These are phyloP conservation scores for Penicillium cinerascens DNA, from an alignment of 495 filamentous ascomycete genomes.

Conservation along the genomic window DNA sequence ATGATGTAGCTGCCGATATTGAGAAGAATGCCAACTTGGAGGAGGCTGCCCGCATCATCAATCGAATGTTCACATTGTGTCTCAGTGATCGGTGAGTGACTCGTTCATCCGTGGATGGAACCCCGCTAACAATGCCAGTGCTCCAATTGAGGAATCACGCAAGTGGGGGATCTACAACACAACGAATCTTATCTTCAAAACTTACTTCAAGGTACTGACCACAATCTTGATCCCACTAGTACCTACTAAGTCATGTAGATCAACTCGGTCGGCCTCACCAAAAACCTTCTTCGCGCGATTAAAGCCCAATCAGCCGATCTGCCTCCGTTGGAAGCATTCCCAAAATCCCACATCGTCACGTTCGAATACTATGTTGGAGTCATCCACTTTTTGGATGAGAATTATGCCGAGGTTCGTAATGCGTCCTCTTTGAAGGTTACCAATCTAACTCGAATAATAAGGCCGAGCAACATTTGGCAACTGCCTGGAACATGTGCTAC, in stretches of 20 bases:
- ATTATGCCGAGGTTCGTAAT: slow-evolving; percentile 65
- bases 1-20: slow-evolving; percentile 68
- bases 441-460: slow-evolving; percentile 22
- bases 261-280: slow-evolving; percentile 81
- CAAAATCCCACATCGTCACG: slow-evolving; percentile 87
- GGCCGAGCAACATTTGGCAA: slow-evolving; percentile 76
- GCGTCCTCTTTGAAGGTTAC: not conserved
- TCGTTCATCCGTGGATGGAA: not conserved
- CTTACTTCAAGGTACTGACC: slow-evolving; percentile 74
- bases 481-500: slow-evolving; percentile 76
- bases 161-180: slow-evolving; percentile 97
- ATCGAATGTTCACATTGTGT: slow-evolving; percentile 83
- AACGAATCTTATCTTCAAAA: slow-evolving; percentile 92
- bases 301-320: slow-evolving; percentile 72
- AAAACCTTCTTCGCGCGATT: slow-evolving; percentile 81
- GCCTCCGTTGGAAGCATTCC: slow-evolving; percentile 69
- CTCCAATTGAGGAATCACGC: slow-evolving; percentile 79
- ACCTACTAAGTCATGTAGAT: slow-evolving; percentile 43
- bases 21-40: slow-evolving; percentile 79
- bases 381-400: slow-evolving; percentile 84
- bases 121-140: slow-evolving; percentile 51
- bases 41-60: slow-evolving; percentile 83
- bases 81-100: slow-evolving; percentile 74
- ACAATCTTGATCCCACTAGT: not conserved
- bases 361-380: slow-evolving; percentile 95